Percentiles rank a stretch among this genome's conserved stretches.
phyloP scores from a whole-genome alignment of 2,329 filamentous ascomycete genomes.

The Microsporum canis region DNA sequence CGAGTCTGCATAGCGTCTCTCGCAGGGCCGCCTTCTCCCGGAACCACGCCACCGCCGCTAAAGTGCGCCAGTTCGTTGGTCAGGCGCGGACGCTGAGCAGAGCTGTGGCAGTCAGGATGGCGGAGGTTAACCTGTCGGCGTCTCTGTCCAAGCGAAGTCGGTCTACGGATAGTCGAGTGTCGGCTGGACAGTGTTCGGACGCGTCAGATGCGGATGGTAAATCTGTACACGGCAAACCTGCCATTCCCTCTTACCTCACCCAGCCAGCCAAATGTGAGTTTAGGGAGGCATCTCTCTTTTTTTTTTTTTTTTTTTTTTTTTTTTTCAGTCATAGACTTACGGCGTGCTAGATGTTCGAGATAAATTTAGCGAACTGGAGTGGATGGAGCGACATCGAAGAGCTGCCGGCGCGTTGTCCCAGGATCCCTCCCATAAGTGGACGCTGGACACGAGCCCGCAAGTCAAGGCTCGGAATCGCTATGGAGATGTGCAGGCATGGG shows the following conservation, averaged over 20 bases:
- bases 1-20: constrained; percentile 20
- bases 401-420: constrained; percentile 35
- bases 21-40: constrained; percentile 16
- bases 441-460: constrained; percentile 47
- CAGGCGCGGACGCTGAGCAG: constrained; percentile 32
- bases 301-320: neutral
- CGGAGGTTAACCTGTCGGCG: constrained; percentile 28
- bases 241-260: constrained; percentile 30
- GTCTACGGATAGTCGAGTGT: constrained; percentile 26
- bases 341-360: constrained; percentile 41
- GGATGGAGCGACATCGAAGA: constrained; percentile 47
- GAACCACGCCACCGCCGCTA: constrained; percentile 20
- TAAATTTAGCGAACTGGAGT: constrained; percentile 52
- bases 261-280: constrained; percentile 29
- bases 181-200: constrained; percentile 15
- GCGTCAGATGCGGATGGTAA: constrained; percentile 9
- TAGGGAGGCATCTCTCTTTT: neutral
- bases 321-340: neutral
- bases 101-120: constrained; percentile 33
- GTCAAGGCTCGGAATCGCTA: constrained; percentile 67
- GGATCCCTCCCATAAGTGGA: constrained; percentile 44
- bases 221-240: constrained; percentile 18
- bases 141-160: constrained; percentile 29
- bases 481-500: constrained; percentile 79
- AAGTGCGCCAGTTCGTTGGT: constrained; percentile 33